Evolutionary conservation across 163 green algal species (phyloP).

Genomic region (Prototheca stagnorum): DNA sequence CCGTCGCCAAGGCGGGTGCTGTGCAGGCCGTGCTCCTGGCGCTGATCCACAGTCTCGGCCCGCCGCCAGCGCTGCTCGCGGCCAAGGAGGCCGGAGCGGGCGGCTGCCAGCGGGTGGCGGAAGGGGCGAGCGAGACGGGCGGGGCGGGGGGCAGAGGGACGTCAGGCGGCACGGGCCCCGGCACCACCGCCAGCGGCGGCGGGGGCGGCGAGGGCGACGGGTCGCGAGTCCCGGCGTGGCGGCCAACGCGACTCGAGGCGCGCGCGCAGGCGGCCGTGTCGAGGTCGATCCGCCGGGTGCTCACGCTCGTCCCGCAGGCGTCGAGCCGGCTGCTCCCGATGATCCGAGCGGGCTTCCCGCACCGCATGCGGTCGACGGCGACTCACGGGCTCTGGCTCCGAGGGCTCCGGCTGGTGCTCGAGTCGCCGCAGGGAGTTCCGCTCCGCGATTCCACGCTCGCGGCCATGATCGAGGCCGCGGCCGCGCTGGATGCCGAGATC

Average conservation of each 20-base stretch:
- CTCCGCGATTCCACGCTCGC: conserved; percentile 45
- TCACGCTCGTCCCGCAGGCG: conserved; percentile 53
- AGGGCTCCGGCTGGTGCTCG: conserved; percentile 36
- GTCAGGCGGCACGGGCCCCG: no score
- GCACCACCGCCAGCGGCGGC: no score
- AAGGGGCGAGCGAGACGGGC: no score
- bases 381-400: conserved; percentile 59
- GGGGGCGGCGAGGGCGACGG: no score
- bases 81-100: conserved; percentile 11
- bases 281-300: conserved; percentile 21
- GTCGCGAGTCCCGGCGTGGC: no score
- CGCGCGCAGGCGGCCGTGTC: conserved; percentile 27
- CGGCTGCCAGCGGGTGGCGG: no score
- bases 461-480: conserved; percentile 47
- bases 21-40: conserved; percentile 42
- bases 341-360: conserved; percentile 38
- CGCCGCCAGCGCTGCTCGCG: conserved; percentile 21
- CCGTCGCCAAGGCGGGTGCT: conserved; percentile 39
- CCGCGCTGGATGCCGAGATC: conserved; percentile 76
- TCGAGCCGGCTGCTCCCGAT: conserved; percentile 35
- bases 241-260: conserved; percentile 5
- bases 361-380: conserved; percentile 45
- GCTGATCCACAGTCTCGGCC: conserved; percentile 43
- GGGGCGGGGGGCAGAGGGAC: no score
- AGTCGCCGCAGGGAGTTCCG: conserved; percentile 18